Base-by-base conservation (phyloP, 495 filamentous ascomycete genomes). In the Hypoxylon crocopeplum region DNA sequence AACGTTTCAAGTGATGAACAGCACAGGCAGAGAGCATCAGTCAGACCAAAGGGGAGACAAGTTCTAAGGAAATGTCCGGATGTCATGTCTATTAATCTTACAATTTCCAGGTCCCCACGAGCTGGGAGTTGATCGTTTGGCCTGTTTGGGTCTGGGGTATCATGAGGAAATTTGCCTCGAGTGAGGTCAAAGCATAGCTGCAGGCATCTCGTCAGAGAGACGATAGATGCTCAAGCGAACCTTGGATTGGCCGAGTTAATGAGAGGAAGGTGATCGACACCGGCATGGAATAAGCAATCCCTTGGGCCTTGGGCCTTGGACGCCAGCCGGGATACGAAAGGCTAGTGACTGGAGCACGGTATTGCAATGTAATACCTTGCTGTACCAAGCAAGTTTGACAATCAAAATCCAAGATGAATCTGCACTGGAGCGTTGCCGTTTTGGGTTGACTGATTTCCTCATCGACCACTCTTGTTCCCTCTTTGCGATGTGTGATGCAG, bases 201-300 rank as follows among this genome's bases (percentile, higher is more conserved):
- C 55, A 64, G 61, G 38, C 55, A 54, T 48, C 39, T 49, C 47
- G 34, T 39, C 49, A 54, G 49, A 33, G 16, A 45, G 41, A 54
- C 19, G 48, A 41, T 36, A 52, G 30, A 51, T 50, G 52, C 41
- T 56, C 33, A 30, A 53, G 36, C 42, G 25, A 47, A 50, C 48
- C 44, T 53, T 55, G 53, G 54, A 64, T 64, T 59, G 60, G 53
- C 17, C 34, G 11, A 21, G 30, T 39, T 49, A 37, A 29, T 50
- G 60, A 59, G 36, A 58, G 54, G 54, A 49, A 64, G 55, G 19
- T 64, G 60, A 64, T 64, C 60, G 54, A 64, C 60, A 46, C 54
- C 54, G 21, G 49, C 49, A 64, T 64, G 45, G 55, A 36, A 59
- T 56, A 47, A 51, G 20, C 34, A 46, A 64, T 44, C 45, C 61